Evolutionary conservation across 768 basidiomycete genomes (phyloP).

Genomic region (Cystofilobasidium bisporidii): DNA sequence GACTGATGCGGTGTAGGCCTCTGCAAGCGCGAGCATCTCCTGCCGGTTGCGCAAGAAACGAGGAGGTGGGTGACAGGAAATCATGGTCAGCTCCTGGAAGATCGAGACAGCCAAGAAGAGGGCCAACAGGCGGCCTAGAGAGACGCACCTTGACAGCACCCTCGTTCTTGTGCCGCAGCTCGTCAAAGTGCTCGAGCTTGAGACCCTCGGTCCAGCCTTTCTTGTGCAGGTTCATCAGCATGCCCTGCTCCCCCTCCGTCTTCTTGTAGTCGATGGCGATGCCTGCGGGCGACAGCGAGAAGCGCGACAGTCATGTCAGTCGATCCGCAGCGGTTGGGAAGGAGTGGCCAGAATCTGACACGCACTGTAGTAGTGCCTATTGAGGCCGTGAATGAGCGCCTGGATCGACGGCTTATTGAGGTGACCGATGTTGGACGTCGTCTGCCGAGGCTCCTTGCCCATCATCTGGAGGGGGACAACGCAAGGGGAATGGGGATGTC

Average conservation of each 20-base stretch:
- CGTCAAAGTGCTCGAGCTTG: conserved; percentile 77
- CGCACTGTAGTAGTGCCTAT: conserved; percentile 30
- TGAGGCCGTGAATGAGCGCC: conserved; percentile 48
- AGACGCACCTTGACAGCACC: conserved; percentile 77
- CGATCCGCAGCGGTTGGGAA: no score
- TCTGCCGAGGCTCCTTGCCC: conserved; percentile 91
- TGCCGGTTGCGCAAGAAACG: conserved; percentile 39
- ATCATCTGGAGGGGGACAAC: conserved; percentile 44
- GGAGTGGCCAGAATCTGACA: no score
- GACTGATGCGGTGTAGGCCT: conserved; percentile 93
- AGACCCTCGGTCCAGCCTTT: conserved; percentile 98
- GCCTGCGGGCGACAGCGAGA: conserved; percentile 31
- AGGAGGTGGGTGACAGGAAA: no score
- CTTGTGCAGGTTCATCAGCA: conserved; percentile 99
- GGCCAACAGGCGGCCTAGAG: conserved; percentile 7
- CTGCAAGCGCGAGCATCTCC: conserved; percentile 87
- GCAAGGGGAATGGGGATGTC: background rate
- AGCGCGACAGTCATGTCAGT: background rate
- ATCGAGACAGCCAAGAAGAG: conserved; percentile 25
- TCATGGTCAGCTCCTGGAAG: no score
- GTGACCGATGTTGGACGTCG: conserved; percentile 95
- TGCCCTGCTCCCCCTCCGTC: conserved; percentile 93
- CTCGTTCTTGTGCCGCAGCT: conserved; percentile 81
- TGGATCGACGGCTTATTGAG: conserved; percentile 99
- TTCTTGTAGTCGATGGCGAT: conserved; percentile 97